Base-by-base conservation (phyloP, 192 early-diverging fungal species). In the Coemansia sp. region DNA sequence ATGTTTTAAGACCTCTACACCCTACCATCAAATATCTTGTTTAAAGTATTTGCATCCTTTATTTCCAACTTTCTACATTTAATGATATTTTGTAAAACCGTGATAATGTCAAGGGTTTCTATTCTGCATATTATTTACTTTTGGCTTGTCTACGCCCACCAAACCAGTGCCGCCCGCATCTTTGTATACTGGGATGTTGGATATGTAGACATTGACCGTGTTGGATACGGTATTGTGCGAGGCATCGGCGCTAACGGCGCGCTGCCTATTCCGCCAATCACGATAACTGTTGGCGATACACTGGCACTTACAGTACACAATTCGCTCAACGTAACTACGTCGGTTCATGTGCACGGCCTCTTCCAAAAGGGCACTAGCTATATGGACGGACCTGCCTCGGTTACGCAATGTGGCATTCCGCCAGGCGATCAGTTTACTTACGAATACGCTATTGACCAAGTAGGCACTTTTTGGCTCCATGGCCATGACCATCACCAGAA, bases 401-500 rank as follows among this genome's bases (percentile, higher is more conserved):
- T 88, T 50, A 89, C 88, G 7, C 87, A 94, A 73, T 93, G 94
- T 67, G 85, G 85, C 5, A 94, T 95, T 63, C 89, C 91, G n/a
- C 75, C 86, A 4, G 86, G 86, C 3, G 66, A 63, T 17, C 73
- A 58, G 23, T 89, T 88, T 68, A 90, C 90, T 1, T 95, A 95
- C 67, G 77, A 76, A 8, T 87, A 89, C 66, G 63, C 76, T 8
- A 65, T 89, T n/a, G 67, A 80, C 36, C 90, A 95, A 66, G 68
- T 84, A 23, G 94, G 94, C 34, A 93, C 90, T 17, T 94, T 86
- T 78, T 95, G 94, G 94, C 80, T 90, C 29, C 93, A 94, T 64
- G 82, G 85, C 32, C 93, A 94, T 70, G 77, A 69, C 63, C 66
- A 68, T 39, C 85, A 78, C 32, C 91, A 94, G 73, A 93, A 92